phyloP scores from a whole-genome alignment of 2,329 filamentous ascomycete species.

The Metarhizium guizhouense region DNA sequence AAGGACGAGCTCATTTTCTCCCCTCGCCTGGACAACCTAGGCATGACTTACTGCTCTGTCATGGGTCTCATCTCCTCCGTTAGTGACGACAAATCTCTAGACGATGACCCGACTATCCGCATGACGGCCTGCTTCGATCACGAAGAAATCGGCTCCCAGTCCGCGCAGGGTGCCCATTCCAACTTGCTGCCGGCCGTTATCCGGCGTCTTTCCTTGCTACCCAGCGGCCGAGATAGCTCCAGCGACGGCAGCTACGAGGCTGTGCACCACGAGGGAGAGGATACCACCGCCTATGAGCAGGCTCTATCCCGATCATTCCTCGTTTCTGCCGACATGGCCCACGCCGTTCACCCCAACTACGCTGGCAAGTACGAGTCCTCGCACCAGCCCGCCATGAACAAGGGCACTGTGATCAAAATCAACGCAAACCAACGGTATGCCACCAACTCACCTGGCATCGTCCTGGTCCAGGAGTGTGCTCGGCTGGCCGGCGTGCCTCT shows the following conservation, averaged over 20 bases:
- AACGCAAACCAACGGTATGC: constrained; percentile 97
- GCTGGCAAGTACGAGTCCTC: constrained; percentile 81
- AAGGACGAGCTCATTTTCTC: constrained; percentile 95
- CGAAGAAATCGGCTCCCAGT: constrained; percentile 90
- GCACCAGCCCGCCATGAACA: constrained; percentile 92
- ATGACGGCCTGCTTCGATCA: constrained; percentile 95
- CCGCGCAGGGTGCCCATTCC: constrained; percentile 87
- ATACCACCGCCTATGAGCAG: constrained; percentile 84
- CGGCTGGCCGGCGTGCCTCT: constrained; percentile 68
- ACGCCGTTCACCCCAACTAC: constrained; percentile 94
- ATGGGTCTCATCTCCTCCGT: constrained; percentile 78
- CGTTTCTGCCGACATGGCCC: constrained; percentile 94
- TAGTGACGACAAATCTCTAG: constrained; percentile 51
- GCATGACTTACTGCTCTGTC: constrained; percentile 91
- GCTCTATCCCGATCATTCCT: constrained; percentile 86
- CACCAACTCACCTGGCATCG: constrained; percentile 92
- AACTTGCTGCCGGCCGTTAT: constrained; percentile 84
- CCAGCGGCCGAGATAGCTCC: constrained; percentile 53
- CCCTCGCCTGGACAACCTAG: constrained; percentile 87
- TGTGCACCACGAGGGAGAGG: constrained; percentile 49
- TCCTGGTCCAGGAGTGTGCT: constrained; percentile 82
- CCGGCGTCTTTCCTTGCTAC: constrained; percentile 74
- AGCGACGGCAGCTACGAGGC: constrained; percentile 54
- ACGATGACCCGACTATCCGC: constrained; percentile 72
- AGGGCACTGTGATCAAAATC: constrained; percentile 92